phyloP scores from a whole-genome alignment of 495 filamentous ascomycete genomes.

The Penicillium dipodomyicola region DNA sequence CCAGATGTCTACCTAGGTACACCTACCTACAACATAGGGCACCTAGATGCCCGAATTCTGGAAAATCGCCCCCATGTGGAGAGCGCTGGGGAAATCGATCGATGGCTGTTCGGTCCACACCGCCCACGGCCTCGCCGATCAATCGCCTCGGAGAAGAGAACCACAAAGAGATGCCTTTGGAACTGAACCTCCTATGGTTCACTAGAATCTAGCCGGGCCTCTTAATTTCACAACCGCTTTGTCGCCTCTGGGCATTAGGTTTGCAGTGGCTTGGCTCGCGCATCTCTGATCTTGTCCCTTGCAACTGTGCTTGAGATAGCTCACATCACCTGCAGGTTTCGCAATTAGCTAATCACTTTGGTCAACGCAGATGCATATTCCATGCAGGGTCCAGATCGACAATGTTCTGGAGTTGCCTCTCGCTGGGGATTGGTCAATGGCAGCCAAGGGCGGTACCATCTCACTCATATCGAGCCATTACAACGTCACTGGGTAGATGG shows the following conservation, averaged over 20 bases:
- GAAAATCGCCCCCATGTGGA: background rate
- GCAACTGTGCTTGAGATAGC: background rate
- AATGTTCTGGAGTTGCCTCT: background rate
- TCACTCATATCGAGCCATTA: background rate
- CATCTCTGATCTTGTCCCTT: conserved; percentile 5
- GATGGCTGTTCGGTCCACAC: conserved; percentile 6
- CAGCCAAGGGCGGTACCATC: background rate
- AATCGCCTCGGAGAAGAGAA: conserved; percentile 1
- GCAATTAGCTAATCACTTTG: background rate
- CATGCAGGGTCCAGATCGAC: background rate
- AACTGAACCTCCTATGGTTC: background rate
- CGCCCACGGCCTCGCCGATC: conserved; percentile 1
- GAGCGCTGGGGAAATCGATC: background rate
- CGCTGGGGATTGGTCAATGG: background rate
- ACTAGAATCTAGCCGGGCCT: background rate
- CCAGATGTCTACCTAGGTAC: background rate
- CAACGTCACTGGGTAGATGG: background rate
- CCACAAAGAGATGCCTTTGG: background rate
- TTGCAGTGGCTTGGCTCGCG: background rate
- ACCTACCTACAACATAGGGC: background rate
- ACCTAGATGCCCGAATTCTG: background rate
- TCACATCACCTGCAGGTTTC: conserved; percentile 1
- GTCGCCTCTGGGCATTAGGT: background rate
- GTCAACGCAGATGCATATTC: background rate
- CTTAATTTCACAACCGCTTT: background rate